Conservation (phyloP, 2,329 filamentous ascomycete genomes). For the Rhynchosporium graminicola region DNA sequence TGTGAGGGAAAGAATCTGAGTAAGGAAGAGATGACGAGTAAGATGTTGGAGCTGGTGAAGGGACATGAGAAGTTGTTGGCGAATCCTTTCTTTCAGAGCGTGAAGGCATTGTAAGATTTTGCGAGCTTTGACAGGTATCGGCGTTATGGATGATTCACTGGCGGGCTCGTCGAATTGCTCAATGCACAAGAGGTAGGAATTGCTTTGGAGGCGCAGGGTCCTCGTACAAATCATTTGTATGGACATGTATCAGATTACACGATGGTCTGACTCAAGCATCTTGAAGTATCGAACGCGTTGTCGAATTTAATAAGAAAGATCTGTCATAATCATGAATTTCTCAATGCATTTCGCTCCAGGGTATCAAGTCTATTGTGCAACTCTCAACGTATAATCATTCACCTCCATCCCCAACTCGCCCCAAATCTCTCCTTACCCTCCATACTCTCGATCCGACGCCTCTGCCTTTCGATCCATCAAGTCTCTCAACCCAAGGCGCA, state of each 20-base stretch:
- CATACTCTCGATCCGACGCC: slow-evolving; percentile 61
- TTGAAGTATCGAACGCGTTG: neutral
- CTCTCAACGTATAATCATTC: slow-evolving; percentile 3
- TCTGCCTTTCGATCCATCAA: slow-evolving; percentile 56
- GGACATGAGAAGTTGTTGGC: slow-evolving; percentile 64
- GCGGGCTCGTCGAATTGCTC: slow-evolving; percentile 4
- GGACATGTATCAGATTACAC: slow-evolving; percentile 1
- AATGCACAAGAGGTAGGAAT: neutral
- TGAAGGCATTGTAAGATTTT: slow-evolving; percentile 44
- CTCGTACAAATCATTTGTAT: slow-evolving; percentile 6
- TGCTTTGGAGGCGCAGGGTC: neutral
- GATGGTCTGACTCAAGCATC: neutral
- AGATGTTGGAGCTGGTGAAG: slow-evolving; percentile 77
- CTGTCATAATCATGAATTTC: neutral
- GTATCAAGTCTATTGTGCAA: neutral
- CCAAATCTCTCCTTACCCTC: slow-evolving; percentile 64
- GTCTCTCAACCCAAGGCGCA: slow-evolving; percentile 60
- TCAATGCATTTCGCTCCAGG: neutral
- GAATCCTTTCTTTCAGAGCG: slow-evolving; percentile 69
- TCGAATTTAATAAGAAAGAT: neutral
- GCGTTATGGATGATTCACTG: slow-evolving; percentile 10
- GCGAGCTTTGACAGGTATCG: neutral
- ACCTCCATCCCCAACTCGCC: slow-evolving; percentile 40
- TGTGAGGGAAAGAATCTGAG: slow-evolving; percentile 60
- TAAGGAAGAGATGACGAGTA: slow-evolving; percentile 74